A percentile compares a stretch with the other conserved stretches of the same genome.
Evolutionary conservation across 2,329 filamentous ascomycete genomes (phyloP).

Genomic region (Chaetomiaceae sp.): DNA sequence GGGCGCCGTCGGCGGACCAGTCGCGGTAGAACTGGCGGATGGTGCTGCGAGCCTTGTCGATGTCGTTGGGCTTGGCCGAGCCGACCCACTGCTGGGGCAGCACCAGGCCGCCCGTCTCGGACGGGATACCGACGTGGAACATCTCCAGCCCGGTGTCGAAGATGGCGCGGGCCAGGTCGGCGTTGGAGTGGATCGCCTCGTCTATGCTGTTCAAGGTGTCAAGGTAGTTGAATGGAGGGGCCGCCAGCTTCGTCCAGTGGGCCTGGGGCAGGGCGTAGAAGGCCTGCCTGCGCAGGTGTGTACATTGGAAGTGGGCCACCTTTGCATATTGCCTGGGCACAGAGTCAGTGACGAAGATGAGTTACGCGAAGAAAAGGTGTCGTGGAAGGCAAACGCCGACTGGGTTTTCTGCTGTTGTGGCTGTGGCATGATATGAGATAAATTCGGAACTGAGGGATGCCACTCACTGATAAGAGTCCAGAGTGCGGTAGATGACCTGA

Average conservation of each 20-base stretch:
- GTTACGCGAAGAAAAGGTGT: too few species aligned
- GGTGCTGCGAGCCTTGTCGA: slow-evolving; percentile 89
- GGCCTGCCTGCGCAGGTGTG: slow-evolving; percentile 81
- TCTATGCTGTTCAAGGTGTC: slow-evolving; percentile 76
- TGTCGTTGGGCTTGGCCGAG: slow-evolving; percentile 65
- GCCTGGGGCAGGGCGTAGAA: slow-evolving; percentile 85
- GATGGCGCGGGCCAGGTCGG: slow-evolving; percentile 74
- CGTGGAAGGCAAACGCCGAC: too few species aligned
- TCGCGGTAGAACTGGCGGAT: slow-evolving; percentile 92
- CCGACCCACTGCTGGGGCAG: slow-evolving; percentile 64
- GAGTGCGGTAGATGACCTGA: slow-evolving; percentile 69
- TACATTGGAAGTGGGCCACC: slow-evolving; percentile 82
- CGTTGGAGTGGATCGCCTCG: slow-evolving; percentile 83
- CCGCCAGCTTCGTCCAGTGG: slow-evolving; percentile 79
- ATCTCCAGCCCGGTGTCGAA: slow-evolving; percentile 62
- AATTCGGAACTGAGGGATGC: not conserved
- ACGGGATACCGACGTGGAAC: slow-evolving; percentile 45
- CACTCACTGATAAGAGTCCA: slow-evolving; percentile 86
- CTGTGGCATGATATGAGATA: too few species aligned
- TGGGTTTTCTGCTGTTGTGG: too few species aligned
- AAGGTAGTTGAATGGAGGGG: slow-evolving; percentile 76
- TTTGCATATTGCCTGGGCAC: slow-evolving; percentile 71
- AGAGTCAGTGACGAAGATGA: slow-evolving; percentile 8
- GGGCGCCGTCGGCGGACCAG: slow-evolving; percentile 74
- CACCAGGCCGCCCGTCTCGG: slow-evolving; percentile 36